A percentile compares a stretch with the other conserved stretches of the same genome.
These are phyloP conservation scores for Epichloe scottii DNA, from an alignment of 2,329 filamentous ascomycete species.

Conservation along the genomic window DNA sequence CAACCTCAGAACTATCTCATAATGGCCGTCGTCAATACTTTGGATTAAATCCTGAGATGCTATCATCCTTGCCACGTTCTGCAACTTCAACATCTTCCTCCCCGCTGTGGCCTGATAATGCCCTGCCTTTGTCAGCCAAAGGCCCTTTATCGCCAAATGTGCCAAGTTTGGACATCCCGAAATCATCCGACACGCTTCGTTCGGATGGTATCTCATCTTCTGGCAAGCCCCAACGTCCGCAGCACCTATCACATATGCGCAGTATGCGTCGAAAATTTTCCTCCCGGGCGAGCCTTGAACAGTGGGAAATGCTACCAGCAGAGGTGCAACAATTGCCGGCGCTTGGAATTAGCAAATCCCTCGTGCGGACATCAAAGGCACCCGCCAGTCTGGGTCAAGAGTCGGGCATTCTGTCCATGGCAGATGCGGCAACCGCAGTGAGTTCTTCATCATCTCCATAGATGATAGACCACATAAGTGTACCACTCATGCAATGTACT, in stretches of 20 bases:
- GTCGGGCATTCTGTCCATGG: background rate
- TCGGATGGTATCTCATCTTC: background rate
- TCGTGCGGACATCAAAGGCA: background rate
- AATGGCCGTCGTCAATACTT: background rate
- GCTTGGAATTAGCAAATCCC: background rate
- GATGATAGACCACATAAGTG: background rate
- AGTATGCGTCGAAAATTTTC: background rate
- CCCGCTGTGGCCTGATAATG: background rate
- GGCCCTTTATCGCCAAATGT: background rate
- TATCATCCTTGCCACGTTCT: background rate
- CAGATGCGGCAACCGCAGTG: background rate
- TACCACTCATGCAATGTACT: background rate
- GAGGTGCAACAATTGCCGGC: background rate
- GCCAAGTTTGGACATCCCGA: background rate
- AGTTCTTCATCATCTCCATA: background rate
- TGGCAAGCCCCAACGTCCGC: background rate
- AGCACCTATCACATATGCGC: background rate
- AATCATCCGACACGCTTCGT: background rate
- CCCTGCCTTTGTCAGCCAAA: slow-evolving; percentile 1
- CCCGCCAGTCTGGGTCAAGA: background rate
- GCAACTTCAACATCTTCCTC: background rate
- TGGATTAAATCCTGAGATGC: background rate
- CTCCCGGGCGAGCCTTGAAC: background rate
- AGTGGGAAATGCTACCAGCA: background rate
- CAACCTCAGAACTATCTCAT: background rate